A percentile compares a stretch with the other conserved stretches of the same genome.
Conservation (phyloP, 192 early-diverging fungal species). For the Haplosporangium gracile region DNA sequence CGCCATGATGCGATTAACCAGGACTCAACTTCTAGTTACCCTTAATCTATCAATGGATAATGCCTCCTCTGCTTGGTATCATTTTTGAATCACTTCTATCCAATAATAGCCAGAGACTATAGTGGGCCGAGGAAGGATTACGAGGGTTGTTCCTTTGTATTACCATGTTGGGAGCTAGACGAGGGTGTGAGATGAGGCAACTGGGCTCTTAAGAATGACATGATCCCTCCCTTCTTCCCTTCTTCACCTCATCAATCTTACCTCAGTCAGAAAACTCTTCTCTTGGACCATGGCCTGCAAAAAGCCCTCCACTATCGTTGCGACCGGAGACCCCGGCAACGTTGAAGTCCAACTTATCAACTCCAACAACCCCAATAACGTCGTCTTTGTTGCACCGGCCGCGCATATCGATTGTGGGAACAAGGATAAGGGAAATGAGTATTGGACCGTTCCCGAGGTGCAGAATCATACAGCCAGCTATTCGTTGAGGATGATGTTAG, state of each 20-base stretch:
- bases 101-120: too few relatives aligned
- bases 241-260: not conserved
- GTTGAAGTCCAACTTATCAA: constrained; percentile 43
- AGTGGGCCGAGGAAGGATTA: not conserved
- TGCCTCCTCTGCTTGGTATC: too few relatives aligned
- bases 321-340: constrained; percentile 3
- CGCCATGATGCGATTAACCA: not conserved
- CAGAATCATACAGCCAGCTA: constrained; percentile 3
- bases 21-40: too few relatives aligned
- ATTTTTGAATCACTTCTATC: not conserved
- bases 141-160: not conserved
- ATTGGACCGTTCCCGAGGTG: constrained; percentile 29
- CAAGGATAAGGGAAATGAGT: constrained; percentile 9
- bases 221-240: not conserved
- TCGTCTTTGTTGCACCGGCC: constrained; percentile 10
- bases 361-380: constrained; percentile 30
- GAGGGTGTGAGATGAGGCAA: not conserved
- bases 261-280: constrained; percentile 3
- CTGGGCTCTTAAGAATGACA: not conserved
- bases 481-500: constrained; percentile 33
- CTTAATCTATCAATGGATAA: too few relatives aligned
- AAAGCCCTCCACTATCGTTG: not conserved
- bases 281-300: constrained; percentile 35
- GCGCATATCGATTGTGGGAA: constrained; percentile 30
- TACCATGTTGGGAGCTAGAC: not conserved